Base-by-base conservation (phyloP, 805 yeast species). In the Ogataea saltuana region DNA sequence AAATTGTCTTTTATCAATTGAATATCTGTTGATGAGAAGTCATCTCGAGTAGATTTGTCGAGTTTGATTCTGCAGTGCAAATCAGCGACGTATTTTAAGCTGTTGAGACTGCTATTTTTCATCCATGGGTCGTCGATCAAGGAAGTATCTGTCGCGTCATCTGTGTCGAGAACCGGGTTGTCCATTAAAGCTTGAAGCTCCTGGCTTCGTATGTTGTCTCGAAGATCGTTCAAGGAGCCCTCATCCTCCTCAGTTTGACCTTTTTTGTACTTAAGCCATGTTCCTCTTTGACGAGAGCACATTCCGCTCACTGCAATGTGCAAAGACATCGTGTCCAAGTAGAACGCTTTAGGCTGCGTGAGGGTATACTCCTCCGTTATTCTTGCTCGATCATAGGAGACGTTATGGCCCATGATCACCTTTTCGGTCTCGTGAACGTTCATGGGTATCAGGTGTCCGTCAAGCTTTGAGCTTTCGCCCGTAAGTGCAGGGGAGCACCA, bases 401-500 rank as follows among this genome's bases (percentile, higher is more conserved):
- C 83, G 58, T 91, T 89, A 61, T 88, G 96, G 0, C 99, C 99
- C 3, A 95, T 74, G 2, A 93, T 71, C 6, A 93, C 67, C 50
- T 80, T 82, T 6, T 75, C 71, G 2, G 54, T 54, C 2, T 60
- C 59, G 10, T 63, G 60, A 0, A 81, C 70, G 48, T 86, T 80
- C 60, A 91, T 59, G 0, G 98, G 97, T 0, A 95, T 79, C 41
- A 95, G 64, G 53, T 88, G 95, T 12, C 58, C 55, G 22, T 82
- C 75, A 15, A 66, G 56, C 2, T 61, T 53, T 5, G 69, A 66
- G 2, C 80, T 65, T 37, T 78, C 80, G 2, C 75, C 76, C 1
- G 85, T 72, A 16, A 93, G 61, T 59, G 75, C 81, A 0, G 99
- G 99, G 0, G 96, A 88, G 7, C 88, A 81, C 99, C 99, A 93